Evolutionary conservation across 805 yeast species (phyloP), one percentile per base, ranked within the genome.

Genomic region (Ogataea corticis): DNA sequence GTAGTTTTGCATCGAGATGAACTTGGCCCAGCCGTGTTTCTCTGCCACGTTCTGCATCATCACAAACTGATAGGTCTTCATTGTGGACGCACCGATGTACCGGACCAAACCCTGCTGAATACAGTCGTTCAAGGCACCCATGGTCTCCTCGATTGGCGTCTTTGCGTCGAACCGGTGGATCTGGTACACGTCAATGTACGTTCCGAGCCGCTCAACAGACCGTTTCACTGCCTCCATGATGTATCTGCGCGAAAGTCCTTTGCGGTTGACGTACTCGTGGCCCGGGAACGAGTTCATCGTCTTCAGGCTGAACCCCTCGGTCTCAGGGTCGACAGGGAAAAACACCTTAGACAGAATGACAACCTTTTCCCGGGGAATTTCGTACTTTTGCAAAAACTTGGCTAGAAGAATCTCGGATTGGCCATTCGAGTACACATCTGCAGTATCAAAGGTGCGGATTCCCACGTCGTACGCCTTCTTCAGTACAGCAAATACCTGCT

Each of bases 81-180:
- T 80, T 1, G 82, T 63, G 1, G 85, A 80, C 1, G 86, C 85
- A 18, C 87, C 86, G 45, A 82, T 71, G 61, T 81, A 81, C 35
- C 84, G 66, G 4, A 70, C 71, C 31, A 66, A 56, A 14, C 83
- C 83, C 36, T 55, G 48, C 34, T 69, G 67, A 27, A 78, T 75
- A 16, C 75, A 69, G 49, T 75, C 79, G 56, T 81, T 75, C 58
- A 81, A 63, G 0, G 85, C 75, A 54, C 63, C 72, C 83, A 81
- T 79, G 27, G 71, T 73, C 55, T 82, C 86, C 38, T 69, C 69
- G 43, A 71, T 68, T 25, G 82, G 78, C 5, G 76, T 70, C 7
- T 64, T 56, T 14, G 53, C 53, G 58, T 81, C 86, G 36, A 71
- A 61, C 43, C 86, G 62, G 61, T 81, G 86, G 54, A 82, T 77